Evolutionary conservation across 805 yeast species (phyloP), one percentile per base, ranked within the genome.

Genomic region (Wickerhamiella parazyma): DNA sequence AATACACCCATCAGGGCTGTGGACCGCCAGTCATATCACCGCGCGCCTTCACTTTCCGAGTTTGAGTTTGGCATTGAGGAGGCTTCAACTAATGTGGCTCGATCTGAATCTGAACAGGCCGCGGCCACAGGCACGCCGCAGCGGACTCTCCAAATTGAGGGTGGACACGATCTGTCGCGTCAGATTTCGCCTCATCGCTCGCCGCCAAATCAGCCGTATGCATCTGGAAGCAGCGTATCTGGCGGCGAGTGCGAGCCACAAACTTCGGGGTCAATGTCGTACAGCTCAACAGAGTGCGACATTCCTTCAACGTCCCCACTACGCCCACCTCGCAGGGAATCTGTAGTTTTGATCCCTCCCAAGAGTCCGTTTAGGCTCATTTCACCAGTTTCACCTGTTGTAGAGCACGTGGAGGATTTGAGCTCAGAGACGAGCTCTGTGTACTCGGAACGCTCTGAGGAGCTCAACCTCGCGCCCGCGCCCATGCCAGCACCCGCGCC

Each of bases 121-220:
- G 26, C 26, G 11, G 26, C 26, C 26, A 24, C 12, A 5, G 11
- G 26, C 26, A 9, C n/a, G n/a, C 11, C 26, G 26, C 26, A 24
- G 26, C 26, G 8, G 12, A 24, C 26, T 6, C 35, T 39, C 7
- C 36, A 18, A n/a, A 39, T 39, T 22, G 33, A 21, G 22, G 21
- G 35, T 5, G 12, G 21, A 12, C 22, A 28, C 4, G 14, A 19
- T 4, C 25, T 17, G 7, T 26, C 28, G 12, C 26, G 21, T 4
- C 36, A 20, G 5, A 25, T 39, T 5, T 28, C 42, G 10, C 42
- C 42, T 5, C 42, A 38, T 35, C 22, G 36, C 12, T 31, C 42
- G 2, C 42, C 36, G 4, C 42, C 42, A 6, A 39, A 24, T 17
- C 17, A 26, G 10, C 42, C 42, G 14, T 39, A 31, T 19, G 29